Conservation (phyloP, 139 green algal species). For the Mesotaenium endlicherianum region DNA sequence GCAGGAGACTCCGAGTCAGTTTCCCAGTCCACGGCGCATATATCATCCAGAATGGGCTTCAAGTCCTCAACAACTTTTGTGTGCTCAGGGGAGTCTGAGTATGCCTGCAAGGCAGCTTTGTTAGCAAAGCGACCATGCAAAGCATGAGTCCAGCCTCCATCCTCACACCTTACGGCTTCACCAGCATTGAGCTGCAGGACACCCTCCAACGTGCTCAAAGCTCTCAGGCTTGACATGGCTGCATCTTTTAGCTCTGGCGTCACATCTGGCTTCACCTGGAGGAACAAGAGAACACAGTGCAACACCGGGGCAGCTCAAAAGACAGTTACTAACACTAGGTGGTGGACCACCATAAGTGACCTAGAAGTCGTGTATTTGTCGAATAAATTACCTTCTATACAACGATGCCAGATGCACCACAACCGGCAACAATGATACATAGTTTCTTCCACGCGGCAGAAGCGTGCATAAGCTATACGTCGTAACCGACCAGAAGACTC, state of each 20-base stretch:
- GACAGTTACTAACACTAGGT: too few species aligned
- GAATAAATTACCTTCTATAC: too few species aligned
- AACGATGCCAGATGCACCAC: too few species aligned
- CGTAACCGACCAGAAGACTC: too few species aligned
- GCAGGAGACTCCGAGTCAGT: background rate
- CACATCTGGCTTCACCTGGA: constrained; percentile 19
- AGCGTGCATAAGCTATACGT: too few species aligned
- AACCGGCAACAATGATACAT: too few species aligned
- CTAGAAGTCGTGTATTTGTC: too few species aligned
- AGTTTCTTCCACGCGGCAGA: too few species aligned
- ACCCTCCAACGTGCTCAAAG: background rate
- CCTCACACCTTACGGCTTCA: background rate
- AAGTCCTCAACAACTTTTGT: background rate
- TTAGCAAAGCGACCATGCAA: background rate
- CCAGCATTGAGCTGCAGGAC: constrained; percentile 27
- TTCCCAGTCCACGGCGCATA: constrained; percentile 21
- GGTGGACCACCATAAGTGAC: too few species aligned
- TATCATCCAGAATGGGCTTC: constrained; percentile 10
- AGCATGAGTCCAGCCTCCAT: constrained; percentile 5
- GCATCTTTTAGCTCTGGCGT: background rate
- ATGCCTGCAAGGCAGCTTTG: background rate
- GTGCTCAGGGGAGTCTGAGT: background rate
- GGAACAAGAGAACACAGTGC: too few species aligned
- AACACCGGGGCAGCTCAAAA: too few species aligned
- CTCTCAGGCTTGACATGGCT: background rate